Percentiles rank a stretch among this genome's conserved stretches.
Evolutionary conservation across 1,284 basidiomycete genomes (phyloP).

Genomic region (Leccinum huronense): DNA sequence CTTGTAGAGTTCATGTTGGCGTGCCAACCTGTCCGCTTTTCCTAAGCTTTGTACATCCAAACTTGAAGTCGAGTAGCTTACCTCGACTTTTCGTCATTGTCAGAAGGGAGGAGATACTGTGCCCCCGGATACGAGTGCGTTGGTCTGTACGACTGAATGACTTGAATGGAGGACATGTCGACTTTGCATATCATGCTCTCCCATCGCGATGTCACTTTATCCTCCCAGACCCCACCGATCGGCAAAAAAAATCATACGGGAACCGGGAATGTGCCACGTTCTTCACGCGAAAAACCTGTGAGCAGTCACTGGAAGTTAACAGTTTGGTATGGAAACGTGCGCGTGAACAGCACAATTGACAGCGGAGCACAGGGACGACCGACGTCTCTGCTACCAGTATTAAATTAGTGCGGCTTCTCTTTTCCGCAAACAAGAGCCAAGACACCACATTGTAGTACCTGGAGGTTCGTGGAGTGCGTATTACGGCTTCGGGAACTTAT

Average conservation of each 20-base stretch:
- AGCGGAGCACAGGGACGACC: background rate
- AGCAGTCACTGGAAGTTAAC: background rate
- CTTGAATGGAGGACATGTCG: constrained; percentile 5
- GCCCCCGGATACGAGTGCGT: constrained; percentile 20
- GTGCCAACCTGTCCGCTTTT: constrained; percentile 14
- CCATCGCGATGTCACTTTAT: background rate
- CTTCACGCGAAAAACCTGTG: background rate
- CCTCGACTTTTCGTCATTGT: constrained; percentile 23
- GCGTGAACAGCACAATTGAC: background rate
- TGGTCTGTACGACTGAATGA: constrained; percentile 8
- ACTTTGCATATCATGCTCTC: background rate
- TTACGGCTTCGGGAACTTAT: background rate
- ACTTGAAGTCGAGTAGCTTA: background rate
- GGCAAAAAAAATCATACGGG: too few species aligned
- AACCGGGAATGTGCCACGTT: background rate
- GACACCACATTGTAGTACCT: background rate
- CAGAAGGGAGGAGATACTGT: constrained; percentile 26
- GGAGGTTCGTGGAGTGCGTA: background rate
- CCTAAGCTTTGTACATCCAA: background rate
- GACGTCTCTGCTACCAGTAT: background rate
- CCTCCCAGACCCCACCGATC: background rate
- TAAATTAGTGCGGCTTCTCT: too few species aligned
- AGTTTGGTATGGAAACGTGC: background rate
- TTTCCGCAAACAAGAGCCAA: background rate
- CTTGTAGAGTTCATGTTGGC: constrained; percentile 19